phyloP scores from a whole-genome alignment of 2,329 filamentous ascomycete genomes.

The Cordyceps pruinosa region DNA sequence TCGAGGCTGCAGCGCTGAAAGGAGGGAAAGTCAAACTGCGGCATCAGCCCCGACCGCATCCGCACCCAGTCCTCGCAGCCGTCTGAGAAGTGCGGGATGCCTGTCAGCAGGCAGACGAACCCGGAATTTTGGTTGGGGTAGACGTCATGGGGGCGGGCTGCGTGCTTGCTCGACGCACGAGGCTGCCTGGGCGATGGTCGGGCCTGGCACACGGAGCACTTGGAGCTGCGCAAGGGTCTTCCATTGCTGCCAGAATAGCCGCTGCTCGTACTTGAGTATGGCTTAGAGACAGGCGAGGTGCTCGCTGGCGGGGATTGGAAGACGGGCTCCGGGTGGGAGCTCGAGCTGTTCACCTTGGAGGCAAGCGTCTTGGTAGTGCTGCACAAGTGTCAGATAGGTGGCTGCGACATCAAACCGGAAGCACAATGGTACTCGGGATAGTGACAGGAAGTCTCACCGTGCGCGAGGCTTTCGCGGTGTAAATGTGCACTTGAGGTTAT shows the following conservation, averaged over 20 bases:
- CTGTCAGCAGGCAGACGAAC: slow-evolving; percentile 38
- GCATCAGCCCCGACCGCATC: slow-evolving; percentile 32
- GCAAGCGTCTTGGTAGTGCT: background rate
- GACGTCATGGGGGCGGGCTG: slow-evolving; percentile 26
- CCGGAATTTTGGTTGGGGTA: slow-evolving; percentile 42
- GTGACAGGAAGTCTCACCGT: background rate
- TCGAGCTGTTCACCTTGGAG: background rate
- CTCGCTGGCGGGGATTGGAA: background rate
- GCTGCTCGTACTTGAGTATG: background rate
- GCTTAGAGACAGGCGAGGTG: background rate
- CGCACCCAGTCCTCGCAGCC: slow-evolving; percentile 43
- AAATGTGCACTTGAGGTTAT: slow-evolving; percentile 41
- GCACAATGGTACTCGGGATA: background rate
- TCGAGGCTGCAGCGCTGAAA: background rate
- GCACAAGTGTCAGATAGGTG: background rate
- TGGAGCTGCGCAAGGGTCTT: background rate
- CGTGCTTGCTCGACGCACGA: slow-evolving; percentile 20
- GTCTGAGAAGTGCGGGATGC: slow-evolving; percentile 42
- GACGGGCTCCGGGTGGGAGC: background rate
- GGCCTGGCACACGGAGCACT: slow-evolving; percentile 9
- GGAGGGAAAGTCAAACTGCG: slow-evolving; percentile 16
- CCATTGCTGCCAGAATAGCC: background rate
- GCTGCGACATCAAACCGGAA: background rate
- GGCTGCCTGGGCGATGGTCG: slow-evolving; percentile 6
- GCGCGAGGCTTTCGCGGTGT: slow-evolving; percentile 16